Evolutionary conservation across 2,329 filamentous ascomycete species (phyloP).

Genomic region (Alternaria postmessia): DNA sequence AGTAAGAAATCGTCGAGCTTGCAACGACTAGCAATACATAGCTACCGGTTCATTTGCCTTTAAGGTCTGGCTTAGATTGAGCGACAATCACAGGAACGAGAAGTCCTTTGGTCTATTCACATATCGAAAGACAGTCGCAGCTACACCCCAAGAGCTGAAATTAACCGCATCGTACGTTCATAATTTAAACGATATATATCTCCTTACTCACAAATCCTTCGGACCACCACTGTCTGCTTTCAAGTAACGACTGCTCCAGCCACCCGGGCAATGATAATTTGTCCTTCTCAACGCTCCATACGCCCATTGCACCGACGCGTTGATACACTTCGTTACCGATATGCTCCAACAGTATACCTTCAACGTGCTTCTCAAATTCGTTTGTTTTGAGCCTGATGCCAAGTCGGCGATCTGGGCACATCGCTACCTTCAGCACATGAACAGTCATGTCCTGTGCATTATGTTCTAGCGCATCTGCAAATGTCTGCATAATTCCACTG

Average conservation of each 20-base stretch:
- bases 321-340: neutral
- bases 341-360: no score
- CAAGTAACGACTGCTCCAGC: neutral
- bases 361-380: no score
- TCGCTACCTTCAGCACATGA: neutral
- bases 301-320: neutral
- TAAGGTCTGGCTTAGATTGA: neutral
- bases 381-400: no score
- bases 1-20: no score
- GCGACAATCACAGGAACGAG: neutral
- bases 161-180: neutral
- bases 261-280: neutral
- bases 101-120: neutral
- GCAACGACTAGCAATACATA: no score
- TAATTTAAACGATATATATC: neutral
- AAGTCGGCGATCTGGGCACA: no score
- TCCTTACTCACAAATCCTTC: neutral
- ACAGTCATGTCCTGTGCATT: neutral
- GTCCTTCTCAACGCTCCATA: rapidly evolving
- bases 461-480: neutral
- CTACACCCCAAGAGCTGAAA: neutral
- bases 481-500: rapidly evolving
- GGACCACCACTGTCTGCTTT: neutral
- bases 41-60: no score
- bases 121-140: neutral